phyloP scores from a whole-genome alignment of 805 yeast species.

The Metschnikowia borealis region DNA sequence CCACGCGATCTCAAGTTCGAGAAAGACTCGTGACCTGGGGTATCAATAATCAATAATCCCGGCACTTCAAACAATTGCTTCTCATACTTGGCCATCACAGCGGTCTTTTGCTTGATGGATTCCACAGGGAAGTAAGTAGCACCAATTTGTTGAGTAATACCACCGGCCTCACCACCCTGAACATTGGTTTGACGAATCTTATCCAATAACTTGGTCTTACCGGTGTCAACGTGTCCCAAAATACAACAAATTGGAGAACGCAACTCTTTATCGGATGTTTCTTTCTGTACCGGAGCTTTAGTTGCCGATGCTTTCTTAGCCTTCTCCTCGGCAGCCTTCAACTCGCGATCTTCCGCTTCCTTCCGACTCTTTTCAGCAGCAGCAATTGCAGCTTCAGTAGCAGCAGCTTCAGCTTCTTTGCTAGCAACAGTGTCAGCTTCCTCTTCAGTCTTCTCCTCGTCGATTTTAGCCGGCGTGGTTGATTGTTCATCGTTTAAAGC shows the following conservation, averaged over 20 bases:
- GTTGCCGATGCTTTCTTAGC: constrained; percentile 23
- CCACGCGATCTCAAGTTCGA: constrained; percentile 97
- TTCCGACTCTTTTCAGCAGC: constrained; percentile 8
- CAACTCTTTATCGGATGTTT: constrained; percentile 47
- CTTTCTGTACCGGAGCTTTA: constrained; percentile 10
- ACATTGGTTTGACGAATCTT: constrained; percentile 98
- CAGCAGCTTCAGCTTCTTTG: constrained; percentile 5
- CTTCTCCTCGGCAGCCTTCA: constrained; percentile 26
- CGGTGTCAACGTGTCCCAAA: constrained; percentile 99
- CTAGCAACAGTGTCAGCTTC: constrained; percentile 14
- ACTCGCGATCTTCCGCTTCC: constrained; percentile 16
- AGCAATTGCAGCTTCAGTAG: constrained; percentile 16
- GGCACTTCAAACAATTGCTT: constrained; percentile 90
- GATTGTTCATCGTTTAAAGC: constrained; percentile 24
- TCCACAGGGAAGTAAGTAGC: constrained; percentile 99
- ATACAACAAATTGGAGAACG: constrained; percentile 99
- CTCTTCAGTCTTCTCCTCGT: constrained; percentile 14
- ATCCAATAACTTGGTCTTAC: constrained; percentile 95
- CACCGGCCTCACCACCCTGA: constrained; percentile 99
- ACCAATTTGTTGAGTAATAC: constrained; percentile 99
- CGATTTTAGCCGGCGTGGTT: constrained; percentile 17
- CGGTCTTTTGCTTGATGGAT: constrained; percentile 86
- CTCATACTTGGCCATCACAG: constrained; percentile 83
- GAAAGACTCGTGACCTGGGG: constrained; percentile 99
- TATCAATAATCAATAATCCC: constrained; percentile 92